Evolutionary conservation across 495 filamentous ascomycete genomes (phyloP).

Genomic region (Aspergillus ellipticus): DNA sequence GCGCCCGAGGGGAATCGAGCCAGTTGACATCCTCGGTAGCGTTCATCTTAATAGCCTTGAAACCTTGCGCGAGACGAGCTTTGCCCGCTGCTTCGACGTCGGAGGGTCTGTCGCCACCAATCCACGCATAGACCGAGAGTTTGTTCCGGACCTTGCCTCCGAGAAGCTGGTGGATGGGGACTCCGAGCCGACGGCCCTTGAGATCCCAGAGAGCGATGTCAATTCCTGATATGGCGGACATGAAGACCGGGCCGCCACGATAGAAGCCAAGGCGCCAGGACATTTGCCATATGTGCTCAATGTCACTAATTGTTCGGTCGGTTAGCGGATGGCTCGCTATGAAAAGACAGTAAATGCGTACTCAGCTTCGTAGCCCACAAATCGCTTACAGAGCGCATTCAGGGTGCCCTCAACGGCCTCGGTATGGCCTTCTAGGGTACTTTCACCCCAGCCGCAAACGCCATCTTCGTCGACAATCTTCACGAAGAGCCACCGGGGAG

Average conservation of each 20-base stretch:
- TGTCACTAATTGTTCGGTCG: slow-evolving; percentile 52
- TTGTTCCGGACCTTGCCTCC: slow-evolving; percentile 72
- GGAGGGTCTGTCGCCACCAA: slow-evolving; percentile 72
- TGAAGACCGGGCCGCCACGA: slow-evolving; percentile 74
- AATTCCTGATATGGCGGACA: slow-evolving; percentile 72
- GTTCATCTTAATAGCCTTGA: slow-evolving; percentile 77
- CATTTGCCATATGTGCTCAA: slow-evolving; percentile 78
- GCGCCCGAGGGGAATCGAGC: slow-evolving; percentile 66
- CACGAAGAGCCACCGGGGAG: slow-evolving; percentile 76
- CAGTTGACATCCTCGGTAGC: slow-evolving; percentile 75
- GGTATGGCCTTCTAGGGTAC: slow-evolving; percentile 71
- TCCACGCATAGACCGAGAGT: slow-evolving; percentile 74
- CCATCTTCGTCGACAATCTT: slow-evolving; percentile 65
- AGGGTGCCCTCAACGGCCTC: slow-evolving; percentile 73
- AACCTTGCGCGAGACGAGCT: slow-evolving; percentile 65
- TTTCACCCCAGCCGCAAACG: slow-evolving; percentile 73
- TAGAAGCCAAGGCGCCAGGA: slow-evolving; percentile 71
- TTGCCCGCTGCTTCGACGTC: slow-evolving; percentile 64
- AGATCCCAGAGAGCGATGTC: slow-evolving; percentile 81
- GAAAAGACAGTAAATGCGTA: slow-evolving; percentile 24
- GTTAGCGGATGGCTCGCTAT: neutral
- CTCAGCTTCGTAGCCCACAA: slow-evolving; percentile 71
- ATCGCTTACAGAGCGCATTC: slow-evolving; percentile 60
- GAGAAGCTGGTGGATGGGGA: slow-evolving; percentile 68
- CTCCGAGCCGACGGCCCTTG: slow-evolving; percentile 55